Base-by-base conservation (phyloP, 768 basidiomycete genomes). In the Suillus subluteus region DNA sequence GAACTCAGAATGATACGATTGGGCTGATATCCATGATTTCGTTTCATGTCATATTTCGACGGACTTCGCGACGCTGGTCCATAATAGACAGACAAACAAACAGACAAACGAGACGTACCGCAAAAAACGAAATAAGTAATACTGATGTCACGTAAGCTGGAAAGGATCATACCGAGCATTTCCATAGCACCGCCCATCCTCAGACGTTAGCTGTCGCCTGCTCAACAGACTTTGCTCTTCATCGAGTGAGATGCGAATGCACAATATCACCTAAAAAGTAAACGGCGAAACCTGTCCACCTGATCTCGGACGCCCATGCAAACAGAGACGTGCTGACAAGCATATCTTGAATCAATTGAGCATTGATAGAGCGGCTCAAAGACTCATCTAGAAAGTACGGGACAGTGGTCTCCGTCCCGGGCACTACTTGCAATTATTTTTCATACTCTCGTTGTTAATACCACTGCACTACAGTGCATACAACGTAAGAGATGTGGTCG, bases 111-210 rank as follows among this genome's bases (percentile, higher is more conserved):
- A 44, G 54, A 71, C 77, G 4, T 46, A 88, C 88, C 88, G 21
- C 82, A 77, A 4, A 83, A 77, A 88, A 64, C 82, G 88, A 72
- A 35, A 35, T 35, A 32, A 32, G 32, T 32, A 35, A 35, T 89
- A 88, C 70, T 87, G 86, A 5, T 4, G 70, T 73, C 30, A 84
- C 73, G 52, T 86, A 86, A 76, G 6, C 85, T 83, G 72, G 89
- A 89, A 40, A 2, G 4, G 1, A 40, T 50, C 70, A 63, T 55
- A 84, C 88, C 87, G 64, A 84, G 86, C 59, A 72, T 78, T 70
- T 81, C 74, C 62, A 79, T 82, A 32, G 88, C 82, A 1, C 79
- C 82, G 48, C 82, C 76, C 16, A 86, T 73, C 88, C 75, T 80
- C 0, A 85, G 44, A 23, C 73, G 16, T 73, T 72, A 62, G 80